Conservation (phyloP, 2,329 filamentous ascomycete species). For the Colletotrichum gloeosporioides region DNA sequence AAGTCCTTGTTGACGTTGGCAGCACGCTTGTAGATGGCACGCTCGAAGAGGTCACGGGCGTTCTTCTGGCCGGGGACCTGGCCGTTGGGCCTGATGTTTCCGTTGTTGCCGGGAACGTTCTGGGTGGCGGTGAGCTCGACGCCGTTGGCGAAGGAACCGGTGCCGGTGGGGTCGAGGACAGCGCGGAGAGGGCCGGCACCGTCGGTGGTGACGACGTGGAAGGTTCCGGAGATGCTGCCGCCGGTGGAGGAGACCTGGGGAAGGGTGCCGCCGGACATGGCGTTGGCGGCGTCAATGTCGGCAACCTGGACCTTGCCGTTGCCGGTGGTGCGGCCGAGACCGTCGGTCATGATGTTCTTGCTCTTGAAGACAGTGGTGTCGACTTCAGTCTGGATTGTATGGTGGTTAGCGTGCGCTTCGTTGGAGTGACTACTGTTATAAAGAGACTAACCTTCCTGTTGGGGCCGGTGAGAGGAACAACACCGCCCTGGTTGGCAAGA, state of each 20-base stretch:
- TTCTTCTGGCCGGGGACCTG: background rate
- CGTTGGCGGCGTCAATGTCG: constrained; percentile 37
- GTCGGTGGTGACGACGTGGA: constrained; percentile 46
- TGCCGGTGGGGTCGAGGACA: constrained; percentile 41
- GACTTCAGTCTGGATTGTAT: constrained; percentile 37
- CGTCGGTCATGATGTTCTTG: constrained; percentile 37
- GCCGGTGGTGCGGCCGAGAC: constrained; percentile 41
- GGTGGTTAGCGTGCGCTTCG: background rate
- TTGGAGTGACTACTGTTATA: background rate
- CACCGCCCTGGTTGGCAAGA: constrained; percentile 40
- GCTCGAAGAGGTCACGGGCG: constrained; percentile 22
- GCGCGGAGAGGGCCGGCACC: constrained; percentile 44
- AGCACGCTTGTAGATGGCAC: constrained; percentile 32
- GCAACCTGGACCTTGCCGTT: constrained; percentile 39
- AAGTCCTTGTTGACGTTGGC: constrained; percentile 33
- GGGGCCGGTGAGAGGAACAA: constrained; percentile 43
- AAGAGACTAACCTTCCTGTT: constrained; percentile 35
- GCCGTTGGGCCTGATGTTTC: constrained; percentile 34
- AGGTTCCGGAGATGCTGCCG: constrained; percentile 39
- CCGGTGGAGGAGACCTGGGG: constrained; percentile 40
- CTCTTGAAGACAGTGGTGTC: constrained; percentile 50
- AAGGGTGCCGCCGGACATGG: constrained; percentile 39
- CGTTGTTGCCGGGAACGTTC: constrained; percentile 40
- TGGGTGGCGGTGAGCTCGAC: constrained; percentile 30
- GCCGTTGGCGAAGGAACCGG: constrained; percentile 36